These are phyloP conservation scores for Paraconiothyrium brasiliense DNA, from an alignment of 2,329 filamentous ascomycete species.

Conservation along the genomic window DNA sequence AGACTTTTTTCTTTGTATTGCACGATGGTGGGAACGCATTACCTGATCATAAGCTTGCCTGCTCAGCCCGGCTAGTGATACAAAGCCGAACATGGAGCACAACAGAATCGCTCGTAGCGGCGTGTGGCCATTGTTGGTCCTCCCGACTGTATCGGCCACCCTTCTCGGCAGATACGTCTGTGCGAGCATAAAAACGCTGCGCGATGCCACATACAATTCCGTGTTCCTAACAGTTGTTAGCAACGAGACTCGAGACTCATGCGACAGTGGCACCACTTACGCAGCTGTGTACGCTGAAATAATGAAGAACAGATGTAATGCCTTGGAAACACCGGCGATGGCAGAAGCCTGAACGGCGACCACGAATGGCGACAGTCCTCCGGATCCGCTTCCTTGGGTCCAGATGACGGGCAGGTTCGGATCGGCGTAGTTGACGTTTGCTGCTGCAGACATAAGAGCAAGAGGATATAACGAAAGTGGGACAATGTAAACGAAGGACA, in stretches of 20 bases:
- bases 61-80: conserved; percentile 38
- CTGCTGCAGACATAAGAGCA: conserved; percentile 35
- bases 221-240: conserved; percentile 34
- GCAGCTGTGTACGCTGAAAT: conserved; percentile 44
- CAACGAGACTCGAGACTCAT: background rate
- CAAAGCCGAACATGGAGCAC: conserved; percentile 37
- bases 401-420: conserved; percentile 33
- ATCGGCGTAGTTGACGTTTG: conserved; percentile 44
- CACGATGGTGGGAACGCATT: background rate
- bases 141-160: conserved; percentile 33
- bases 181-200: conserved; percentile 41
- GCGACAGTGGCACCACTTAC: conserved; percentile 23
- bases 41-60: conserved; percentile 36
- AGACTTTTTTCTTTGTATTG: background rate
- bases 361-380: conserved; percentile 35
- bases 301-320: conserved; percentile 41
- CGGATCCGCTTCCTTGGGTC: conserved; percentile 18
- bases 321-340: conserved; percentile 31
- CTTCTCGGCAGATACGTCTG: conserved; percentile 30
- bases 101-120: conserved; percentile 40
- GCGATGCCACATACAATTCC: conserved; percentile 40
- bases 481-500: conserved; percentile 44
- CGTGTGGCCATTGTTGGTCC: conserved; percentile 43
- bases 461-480: conserved; percentile 40
- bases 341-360: conserved; percentile 36